phyloP scores from a whole-genome alignment of 2,329 filamentous ascomycete species.

The Teratosphaeria nubilosa region DNA sequence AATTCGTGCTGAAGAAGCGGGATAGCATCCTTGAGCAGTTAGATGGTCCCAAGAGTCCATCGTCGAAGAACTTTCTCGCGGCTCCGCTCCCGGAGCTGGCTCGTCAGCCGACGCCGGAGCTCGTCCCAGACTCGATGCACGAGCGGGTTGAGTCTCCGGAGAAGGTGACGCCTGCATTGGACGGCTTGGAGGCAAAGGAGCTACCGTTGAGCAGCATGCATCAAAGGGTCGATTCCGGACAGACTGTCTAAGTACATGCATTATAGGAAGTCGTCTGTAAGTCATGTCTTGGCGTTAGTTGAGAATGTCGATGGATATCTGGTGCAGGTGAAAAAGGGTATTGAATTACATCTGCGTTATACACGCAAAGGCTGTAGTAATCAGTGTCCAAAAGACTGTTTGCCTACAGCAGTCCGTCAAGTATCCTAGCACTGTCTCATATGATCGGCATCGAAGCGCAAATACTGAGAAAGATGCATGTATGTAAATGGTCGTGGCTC shows the following conservation, averaged over 20 bases:
- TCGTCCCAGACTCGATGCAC: conserved; percentile 28
- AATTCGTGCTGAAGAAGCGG: conserved; percentile 22
- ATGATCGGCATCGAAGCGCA: no score
- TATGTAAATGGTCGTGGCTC: no score
- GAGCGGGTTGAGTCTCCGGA: conserved; percentile 13
- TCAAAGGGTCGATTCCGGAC: conserved; percentile 22
- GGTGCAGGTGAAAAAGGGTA: background rate
- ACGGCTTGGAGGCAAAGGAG: conserved; percentile 22
- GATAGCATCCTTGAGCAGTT: conserved; percentile 27
- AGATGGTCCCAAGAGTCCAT: conserved; percentile 18
- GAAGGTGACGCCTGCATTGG: background rate
- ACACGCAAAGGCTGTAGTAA: no score
- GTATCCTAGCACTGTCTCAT: no score
- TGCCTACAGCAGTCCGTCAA: no score
- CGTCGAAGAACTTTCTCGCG: conserved; percentile 12
- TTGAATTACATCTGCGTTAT: no score
- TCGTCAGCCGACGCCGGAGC: conserved; percentile 22
- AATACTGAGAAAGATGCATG: no score
- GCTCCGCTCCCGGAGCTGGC: conserved; percentile 9
- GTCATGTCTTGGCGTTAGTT: background rate
- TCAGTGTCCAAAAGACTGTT: no score
- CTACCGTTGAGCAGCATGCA: conserved; percentile 23
- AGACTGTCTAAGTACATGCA: background rate
- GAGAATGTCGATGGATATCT: background rate
- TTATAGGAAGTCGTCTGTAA: background rate